Conservation (phyloP, 768 basidiomycete genomes). For the Amanita inopinata region DNA sequence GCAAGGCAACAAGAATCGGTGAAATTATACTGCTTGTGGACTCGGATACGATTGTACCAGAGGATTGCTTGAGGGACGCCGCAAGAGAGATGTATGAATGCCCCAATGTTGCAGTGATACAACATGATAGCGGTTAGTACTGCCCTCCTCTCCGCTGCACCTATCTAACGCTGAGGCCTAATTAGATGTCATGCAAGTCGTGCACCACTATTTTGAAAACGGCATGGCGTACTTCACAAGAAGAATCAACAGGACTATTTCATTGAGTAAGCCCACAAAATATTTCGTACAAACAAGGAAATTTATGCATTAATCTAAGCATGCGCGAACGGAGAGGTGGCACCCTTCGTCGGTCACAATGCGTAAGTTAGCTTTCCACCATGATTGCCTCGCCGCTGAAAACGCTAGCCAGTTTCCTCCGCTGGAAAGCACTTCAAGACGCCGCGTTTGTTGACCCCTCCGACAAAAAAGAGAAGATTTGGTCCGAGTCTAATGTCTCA, state of each 20-base stretch:
- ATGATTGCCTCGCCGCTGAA: background rate
- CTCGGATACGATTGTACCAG: constrained; percentile 68
- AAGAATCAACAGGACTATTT: constrained; percentile 68
- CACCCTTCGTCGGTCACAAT: constrained; percentile 80
- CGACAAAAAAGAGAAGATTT: constrained; percentile 63
- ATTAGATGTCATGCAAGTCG: constrained; percentile 75
- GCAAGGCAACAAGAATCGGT: constrained; percentile 57
- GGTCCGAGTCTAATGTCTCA: constrained; percentile 69
- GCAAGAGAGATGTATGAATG: constrained; percentile 71
- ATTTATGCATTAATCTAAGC: constrained; percentile 42
- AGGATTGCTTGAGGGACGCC: constrained; percentile 80
- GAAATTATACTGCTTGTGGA: constrained; percentile 76
- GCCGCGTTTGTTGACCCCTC: constrained; percentile 61
- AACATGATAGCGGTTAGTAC: constrained; percentile 60
- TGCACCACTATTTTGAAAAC: constrained; percentile 83
- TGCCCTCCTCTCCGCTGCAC: constrained; percentile 12
- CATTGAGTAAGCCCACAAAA: constrained; percentile 45
- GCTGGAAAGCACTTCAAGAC: constrained; percentile 83
- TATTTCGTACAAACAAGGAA: background rate
- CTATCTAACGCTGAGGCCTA: no score
- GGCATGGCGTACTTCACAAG: constrained; percentile 79
- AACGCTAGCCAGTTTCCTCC: constrained; percentile 41
- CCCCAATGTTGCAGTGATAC: constrained; percentile 75
- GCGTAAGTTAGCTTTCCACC: constrained; percentile 27
- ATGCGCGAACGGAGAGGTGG: constrained; percentile 72